These are phyloP conservation scores for Solanum verrucosum DNA, from an alignment of 257 asterid species.

Conservation along the genomic window DNA sequence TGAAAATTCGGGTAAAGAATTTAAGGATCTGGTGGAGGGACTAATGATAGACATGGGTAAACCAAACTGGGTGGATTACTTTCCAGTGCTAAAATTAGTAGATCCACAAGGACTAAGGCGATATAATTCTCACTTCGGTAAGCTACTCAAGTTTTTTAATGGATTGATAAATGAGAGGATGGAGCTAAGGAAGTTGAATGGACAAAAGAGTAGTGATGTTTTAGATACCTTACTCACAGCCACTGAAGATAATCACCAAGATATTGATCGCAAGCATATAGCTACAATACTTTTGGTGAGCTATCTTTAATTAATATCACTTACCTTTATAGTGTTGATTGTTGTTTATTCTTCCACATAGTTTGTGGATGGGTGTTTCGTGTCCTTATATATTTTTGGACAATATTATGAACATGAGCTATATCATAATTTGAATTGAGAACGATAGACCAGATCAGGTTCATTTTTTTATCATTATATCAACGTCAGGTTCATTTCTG, in stretches of 20 bases:
- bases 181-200: not conserved
- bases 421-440: too few relatives aligned
- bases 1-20: constrained; percentile 38
- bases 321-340: too few relatives aligned
- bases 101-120: constrained; percentile 33
- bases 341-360: not conserved
- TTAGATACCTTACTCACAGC: not conserved
- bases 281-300: not conserved
- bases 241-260: not conserved
- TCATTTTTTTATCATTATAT: too few relatives aligned
- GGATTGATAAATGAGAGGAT: not conserved
- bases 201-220: not conserved
- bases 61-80: constrained; percentile 39
- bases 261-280: not conserved
- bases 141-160: not conserved
- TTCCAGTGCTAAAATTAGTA: constrained; percentile 23
- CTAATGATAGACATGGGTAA: constrained; percentile 23
- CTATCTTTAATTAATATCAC: not conserved
- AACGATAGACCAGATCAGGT: too few relatives aligned
- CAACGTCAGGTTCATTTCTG: too few relatives aligned
- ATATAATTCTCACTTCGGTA: not conserved
- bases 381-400: too few relatives aligned
- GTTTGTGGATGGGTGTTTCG: too few relatives aligned
- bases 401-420: too few relatives aligned
- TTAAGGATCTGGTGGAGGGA: constrained; percentile 31